Percentiles rank a stretch among this genome's conserved stretches.
phyloP scores from a whole-genome alignment of 1,139 yeast species.

The Meyerozyma athensensis region DNA sequence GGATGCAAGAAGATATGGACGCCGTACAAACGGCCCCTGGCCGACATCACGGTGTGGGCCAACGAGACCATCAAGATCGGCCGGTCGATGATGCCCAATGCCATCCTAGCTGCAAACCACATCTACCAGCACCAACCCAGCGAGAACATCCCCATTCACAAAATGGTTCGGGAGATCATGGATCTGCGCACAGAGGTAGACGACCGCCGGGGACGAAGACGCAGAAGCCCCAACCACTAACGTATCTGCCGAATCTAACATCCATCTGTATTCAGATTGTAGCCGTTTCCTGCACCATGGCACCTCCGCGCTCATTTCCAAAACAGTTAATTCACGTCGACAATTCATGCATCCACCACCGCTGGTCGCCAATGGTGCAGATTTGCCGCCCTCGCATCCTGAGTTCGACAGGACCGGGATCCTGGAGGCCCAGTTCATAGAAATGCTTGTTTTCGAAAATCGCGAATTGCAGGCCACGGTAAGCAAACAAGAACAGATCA shows the following conservation, averaged over 20 bases:
- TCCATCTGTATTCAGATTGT: too few relatives aligned
- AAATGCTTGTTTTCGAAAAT: constrained; percentile 33
- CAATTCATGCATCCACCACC: constrained; percentile 2
- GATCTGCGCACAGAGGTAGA: constrained; percentile 12
- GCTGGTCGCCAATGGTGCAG: constrained; percentile 8
- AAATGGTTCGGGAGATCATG: constrained; percentile 31
- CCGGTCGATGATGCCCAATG: constrained; percentile 63
- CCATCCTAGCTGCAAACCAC: constrained; percentile 38
- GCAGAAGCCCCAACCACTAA: too few relatives aligned
- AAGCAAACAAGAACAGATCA: constrained; percentile 9
- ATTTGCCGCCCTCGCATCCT: constrained; percentile 34
- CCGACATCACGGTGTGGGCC: constrained; percentile 56
- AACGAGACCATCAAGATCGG: constrained; percentile 66
- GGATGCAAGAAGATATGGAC: constrained; percentile 71
- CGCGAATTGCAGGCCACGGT: constrained; percentile 24
- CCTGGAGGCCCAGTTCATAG: constrained; percentile 31
- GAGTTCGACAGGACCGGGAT: constrained; percentile 29
- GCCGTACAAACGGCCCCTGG: constrained; percentile 46
- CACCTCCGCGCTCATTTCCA: constrained; percentile 5
- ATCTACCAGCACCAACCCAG: constrained; percentile 26
- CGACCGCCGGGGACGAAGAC: constrained; percentile 26
- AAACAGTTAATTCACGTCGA: constrained; percentile 4
- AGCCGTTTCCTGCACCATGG: constrained; percentile 13
- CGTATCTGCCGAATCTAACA: too few relatives aligned
- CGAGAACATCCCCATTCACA: constrained; percentile 15